These are phyloP conservation scores for Lactarius akahatsu DNA, from an alignment of 768 basidiomycete genomes.

Conservation along the genomic window DNA sequence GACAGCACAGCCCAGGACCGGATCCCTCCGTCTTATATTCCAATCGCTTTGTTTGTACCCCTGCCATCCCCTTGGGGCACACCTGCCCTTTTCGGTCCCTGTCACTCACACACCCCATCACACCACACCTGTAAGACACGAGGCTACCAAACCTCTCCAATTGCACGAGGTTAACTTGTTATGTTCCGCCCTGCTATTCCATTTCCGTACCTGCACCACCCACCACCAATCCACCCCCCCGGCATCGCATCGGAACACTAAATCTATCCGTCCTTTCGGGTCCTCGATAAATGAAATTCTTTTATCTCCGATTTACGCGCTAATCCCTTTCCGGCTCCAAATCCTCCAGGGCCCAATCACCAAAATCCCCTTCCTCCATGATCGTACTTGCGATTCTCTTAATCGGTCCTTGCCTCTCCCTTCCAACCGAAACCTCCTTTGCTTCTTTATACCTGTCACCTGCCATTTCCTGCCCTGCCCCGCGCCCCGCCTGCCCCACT, in stretches of 20 bases:
- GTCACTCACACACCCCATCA: background rate
- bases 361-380: background rate
- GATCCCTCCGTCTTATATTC: constrained; percentile 16
- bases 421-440: constrained; percentile 11
- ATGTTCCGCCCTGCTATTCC: constrained; percentile 21
- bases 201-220: constrained; percentile 4
- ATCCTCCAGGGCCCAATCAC: constrained; percentile 2
- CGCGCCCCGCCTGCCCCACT: constrained; percentile 10
- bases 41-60: background rate
- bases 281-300: constrained; percentile 16
- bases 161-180: constrained; percentile 15
- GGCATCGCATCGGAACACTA: constrained; percentile 9
- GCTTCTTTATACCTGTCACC: constrained; percentile 11
- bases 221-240: background rate
- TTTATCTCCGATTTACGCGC: constrained; percentile 21
- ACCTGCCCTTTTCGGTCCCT: background rate
- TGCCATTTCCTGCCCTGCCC: constrained; percentile 17
- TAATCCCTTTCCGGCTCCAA: constrained; percentile 12
- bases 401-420: background rate
- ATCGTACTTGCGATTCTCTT: background rate
- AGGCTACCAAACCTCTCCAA: constrained; percentile 24
- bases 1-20: constrained; percentile 17
- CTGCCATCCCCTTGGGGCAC: background rate
- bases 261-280: constrained; percentile 22
- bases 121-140: constrained; percentile 1